A percentile compares a stretch with the other conserved stretches of the same genome.
phyloP scores from a whole-genome alignment of 306 rosid species.

The Quercus bicolor region DNA sequence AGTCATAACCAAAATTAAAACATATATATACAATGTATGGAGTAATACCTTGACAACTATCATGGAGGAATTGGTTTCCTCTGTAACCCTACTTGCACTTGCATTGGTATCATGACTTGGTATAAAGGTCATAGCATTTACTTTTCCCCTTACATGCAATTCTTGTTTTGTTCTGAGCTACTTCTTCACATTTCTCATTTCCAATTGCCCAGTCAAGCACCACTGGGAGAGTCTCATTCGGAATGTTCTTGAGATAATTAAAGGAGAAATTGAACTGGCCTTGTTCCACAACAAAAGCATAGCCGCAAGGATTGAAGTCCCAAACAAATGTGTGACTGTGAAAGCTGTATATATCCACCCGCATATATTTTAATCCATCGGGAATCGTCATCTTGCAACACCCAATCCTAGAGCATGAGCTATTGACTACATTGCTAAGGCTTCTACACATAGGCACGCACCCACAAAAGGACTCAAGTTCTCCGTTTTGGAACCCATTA shows the following conservation, averaged over 20 bases:
- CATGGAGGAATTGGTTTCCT: constrained; percentile 22
- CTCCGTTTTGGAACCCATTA: no score
- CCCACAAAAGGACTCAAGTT: no score
- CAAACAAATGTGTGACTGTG: no score
- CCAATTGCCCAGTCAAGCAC: constrained; percentile 22
- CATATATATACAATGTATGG: background rate
- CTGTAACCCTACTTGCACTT: constrained; percentile 13
- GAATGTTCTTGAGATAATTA: background rate
- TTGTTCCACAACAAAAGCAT: no score
- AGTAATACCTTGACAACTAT: constrained; percentile 26
- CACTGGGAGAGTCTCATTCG: background rate
- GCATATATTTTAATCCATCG: no score
- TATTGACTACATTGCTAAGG: no score
- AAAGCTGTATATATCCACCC: no score
- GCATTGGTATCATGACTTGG: constrained; percentile 18
- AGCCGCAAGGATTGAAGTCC: no score
- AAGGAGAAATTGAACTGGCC: constrained; percentile 2
- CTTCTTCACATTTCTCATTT: background rate
- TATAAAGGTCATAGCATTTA: background rate
- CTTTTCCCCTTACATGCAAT: background rate
- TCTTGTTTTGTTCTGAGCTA: background rate
- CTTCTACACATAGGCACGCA: no score
- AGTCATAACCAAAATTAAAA: no score
- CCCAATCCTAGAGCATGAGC: no score
- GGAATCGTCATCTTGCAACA: no score